These are phyloP conservation scores for Cordyceps pruinosa DNA, from an alignment of 2,329 filamentous ascomycete species.

Conservation along the genomic window DNA sequence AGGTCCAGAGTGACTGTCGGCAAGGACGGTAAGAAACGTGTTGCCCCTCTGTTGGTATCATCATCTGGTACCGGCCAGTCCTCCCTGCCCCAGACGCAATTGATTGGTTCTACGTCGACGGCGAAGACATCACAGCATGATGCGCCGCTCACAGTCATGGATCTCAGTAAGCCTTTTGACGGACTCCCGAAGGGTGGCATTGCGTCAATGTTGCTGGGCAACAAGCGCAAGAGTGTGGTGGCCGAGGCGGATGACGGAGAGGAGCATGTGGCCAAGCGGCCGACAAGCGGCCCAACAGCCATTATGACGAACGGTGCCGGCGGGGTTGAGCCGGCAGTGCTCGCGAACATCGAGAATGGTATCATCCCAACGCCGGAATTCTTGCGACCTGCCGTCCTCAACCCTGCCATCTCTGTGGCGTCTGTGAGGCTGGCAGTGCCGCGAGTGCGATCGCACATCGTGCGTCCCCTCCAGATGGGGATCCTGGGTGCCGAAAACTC, in stretches of 20 bases:
- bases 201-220: slow-evolving; percentile 78
- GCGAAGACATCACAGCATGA: slow-evolving; percentile 59
- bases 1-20: slow-evolving; percentile 92
- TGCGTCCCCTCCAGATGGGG: slow-evolving; percentile 70
- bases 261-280: slow-evolving; percentile 43
- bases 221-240: slow-evolving; percentile 76
- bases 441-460: slow-evolving; percentile 73
- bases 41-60: slow-evolving; percentile 85
- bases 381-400: slow-evolving; percentile 79
- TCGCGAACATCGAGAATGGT: slow-evolving; percentile 52
- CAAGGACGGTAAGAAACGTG: slow-evolving; percentile 94
- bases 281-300: slow-evolving; percentile 60
- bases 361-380: slow-evolving; percentile 70
- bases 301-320: slow-evolving; percentile 72
- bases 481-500: slow-evolving; percentile 53
- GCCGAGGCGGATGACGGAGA: slow-evolving; percentile 72
- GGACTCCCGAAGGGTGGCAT: slow-evolving; percentile 86
- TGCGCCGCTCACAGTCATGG: slow-evolving; percentile 72
- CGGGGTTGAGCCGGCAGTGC: slow-evolving; percentile 68
- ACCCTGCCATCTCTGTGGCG: slow-evolving; percentile 71
- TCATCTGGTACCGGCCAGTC: slow-evolving; percentile 82
- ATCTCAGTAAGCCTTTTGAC: slow-evolving; percentile 90
- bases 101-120: slow-evolving; percentile 65
- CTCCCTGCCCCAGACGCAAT: slow-evolving; percentile 78
- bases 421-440: slow-evolving; percentile 84